These are phyloP conservation scores for Sugiyamaella boreocaroliniensis DNA, from an alignment of 805 yeast genomes.

Conservation along the genomic window DNA sequence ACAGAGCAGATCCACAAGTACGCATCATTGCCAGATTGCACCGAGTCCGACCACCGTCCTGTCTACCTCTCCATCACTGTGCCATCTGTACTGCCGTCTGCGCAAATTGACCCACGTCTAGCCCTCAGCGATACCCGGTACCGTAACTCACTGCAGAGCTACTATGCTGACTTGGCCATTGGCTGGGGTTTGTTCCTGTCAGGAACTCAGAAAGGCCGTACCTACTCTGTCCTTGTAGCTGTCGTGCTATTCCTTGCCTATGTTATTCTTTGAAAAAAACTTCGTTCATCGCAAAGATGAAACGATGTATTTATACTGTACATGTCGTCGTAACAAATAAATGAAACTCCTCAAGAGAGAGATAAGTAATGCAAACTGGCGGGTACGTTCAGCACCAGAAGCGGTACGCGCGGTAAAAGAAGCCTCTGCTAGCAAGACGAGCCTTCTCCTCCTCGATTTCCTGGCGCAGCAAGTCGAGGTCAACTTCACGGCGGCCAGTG, in stretches of 20 bases:
- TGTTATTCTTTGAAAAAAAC: background rate
- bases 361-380: background rate
- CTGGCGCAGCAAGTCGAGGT: slow-evolving; percentile 48
- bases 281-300: background rate
- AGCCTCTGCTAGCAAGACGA: slow-evolving; percentile 39
- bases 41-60: slow-evolving; percentile 74
- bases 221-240: background rate
- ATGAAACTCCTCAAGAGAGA: too few relatives aligned
- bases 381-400: slow-evolving; percentile 46
- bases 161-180: slow-evolving; percentile 12
- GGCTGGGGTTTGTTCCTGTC: slow-evolving; percentile 15
- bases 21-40: slow-evolving; percentile 41
- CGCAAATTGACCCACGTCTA: background rate
- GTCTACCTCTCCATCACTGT: slow-evolving; percentile 42
- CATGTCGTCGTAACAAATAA: too few relatives aligned
- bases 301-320: too few relatives aligned
- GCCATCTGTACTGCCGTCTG: slow-evolving; percentile 10
- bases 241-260: slow-evolving; percentile 5
- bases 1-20: slow-evolving; percentile 38
- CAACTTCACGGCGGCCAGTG: slow-evolving; percentile 56
- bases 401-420: slow-evolving; percentile 44
- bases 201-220: slow-evolving; percentile 9
- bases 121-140: background rate
- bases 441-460: slow-evolving; percentile 55
- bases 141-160: slow-evolving; percentile 3